phyloP scores from a whole-genome alignment of 2,329 filamentous ascomycete genomes.

The Tolypocladium ophioglossoides region DNA sequence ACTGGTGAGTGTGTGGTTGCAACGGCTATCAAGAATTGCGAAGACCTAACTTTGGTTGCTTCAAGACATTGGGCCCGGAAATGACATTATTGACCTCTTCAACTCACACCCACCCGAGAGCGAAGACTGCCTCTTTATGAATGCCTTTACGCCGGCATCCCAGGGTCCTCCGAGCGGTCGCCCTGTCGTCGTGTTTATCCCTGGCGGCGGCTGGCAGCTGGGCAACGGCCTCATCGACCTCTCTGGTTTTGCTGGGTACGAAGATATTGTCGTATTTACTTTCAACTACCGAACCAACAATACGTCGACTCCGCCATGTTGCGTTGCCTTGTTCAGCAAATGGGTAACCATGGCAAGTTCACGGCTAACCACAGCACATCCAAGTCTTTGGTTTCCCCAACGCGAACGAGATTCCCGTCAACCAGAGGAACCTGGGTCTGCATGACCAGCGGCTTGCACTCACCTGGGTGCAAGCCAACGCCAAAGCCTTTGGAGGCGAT shows the following conservation, averaged over 20 bases:
- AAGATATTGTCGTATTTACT: conserved; percentile 14
- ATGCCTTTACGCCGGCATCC: conserved; percentile 13
- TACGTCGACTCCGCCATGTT: not conserved
- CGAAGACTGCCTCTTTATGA: conserved; percentile 17
- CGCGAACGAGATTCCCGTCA: conserved; percentile 23
- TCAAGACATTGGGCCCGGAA: conserved; percentile 10
- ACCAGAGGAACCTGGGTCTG: conserved; percentile 20
- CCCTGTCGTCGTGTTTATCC: conserved; percentile 15
- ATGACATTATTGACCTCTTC: conserved; percentile 12
- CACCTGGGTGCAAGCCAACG: conserved; percentile 15
- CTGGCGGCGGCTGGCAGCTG: conserved; percentile 13
- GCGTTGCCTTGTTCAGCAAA: too few relatives aligned
- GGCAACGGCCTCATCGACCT: conserved; percentile 12
- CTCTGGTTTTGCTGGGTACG: conserved; percentile 14
- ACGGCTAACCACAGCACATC: too few relatives aligned
- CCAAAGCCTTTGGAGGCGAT: conserved; percentile 15
- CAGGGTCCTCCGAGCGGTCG: conserved; percentile 4
- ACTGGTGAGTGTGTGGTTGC: conserved; percentile 4
- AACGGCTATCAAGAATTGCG: too few relatives aligned
- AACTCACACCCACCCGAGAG: conserved; percentile 10
- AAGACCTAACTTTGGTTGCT: not conserved
- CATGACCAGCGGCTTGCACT: conserved; percentile 17
- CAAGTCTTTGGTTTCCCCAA: conserved; percentile 32
- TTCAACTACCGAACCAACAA: conserved; percentile 16
- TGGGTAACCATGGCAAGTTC: too few relatives aligned